Evolutionary conservation across 495 filamentous ascomycete genomes (phyloP), one percentile per base, ranked within the genome.

Genomic region (Podospora pseudocomata): DNA sequence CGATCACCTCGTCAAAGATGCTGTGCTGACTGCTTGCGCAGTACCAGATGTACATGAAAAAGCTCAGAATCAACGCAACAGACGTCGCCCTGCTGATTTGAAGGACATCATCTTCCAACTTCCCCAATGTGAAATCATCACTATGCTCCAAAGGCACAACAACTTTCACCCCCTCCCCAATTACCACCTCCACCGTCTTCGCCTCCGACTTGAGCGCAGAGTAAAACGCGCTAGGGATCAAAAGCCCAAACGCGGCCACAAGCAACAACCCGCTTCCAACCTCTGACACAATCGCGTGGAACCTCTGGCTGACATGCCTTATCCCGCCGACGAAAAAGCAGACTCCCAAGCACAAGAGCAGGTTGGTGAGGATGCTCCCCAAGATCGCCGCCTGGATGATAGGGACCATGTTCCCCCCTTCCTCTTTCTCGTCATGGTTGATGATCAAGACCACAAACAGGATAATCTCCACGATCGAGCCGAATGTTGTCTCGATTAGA

Each of bases 1-100:
- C 86, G 65, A 96, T 80, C 13, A 77, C 68, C 39, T 73, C 77
- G 68, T 78, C 75, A 79, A 90, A 95, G 44, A 95, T 86, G 30
- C 87, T 84, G 72, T 94, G 88, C 76, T 96, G 92, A 11, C 90
- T 92, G 60, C 86, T 87, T 67, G 90, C 84, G 70, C 94, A 92
- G 80, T 92, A 97, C 68, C 83, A 88, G 53, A 93, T 75, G 72
- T 89, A 96, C 70, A 90, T 88, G 19, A 85, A 69, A 72, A 90
- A 97, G 20, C 92, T 88, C 28, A 91, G 76, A 9, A 97, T 80
- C 5, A 97, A 85, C 60, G 95, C 86, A 30, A 96, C 81, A 0
- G 93, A 82, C 3, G 90, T 88, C 28, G 89, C 87, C 65, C 89
- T 88, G 68, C 89, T 92, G 68, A 96, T 89, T 18, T 80, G 82